These are phyloP conservation scores for Suillus alpinus DNA, from an alignment of 768 basidiomycete species.

Conservation along the genomic window DNA sequence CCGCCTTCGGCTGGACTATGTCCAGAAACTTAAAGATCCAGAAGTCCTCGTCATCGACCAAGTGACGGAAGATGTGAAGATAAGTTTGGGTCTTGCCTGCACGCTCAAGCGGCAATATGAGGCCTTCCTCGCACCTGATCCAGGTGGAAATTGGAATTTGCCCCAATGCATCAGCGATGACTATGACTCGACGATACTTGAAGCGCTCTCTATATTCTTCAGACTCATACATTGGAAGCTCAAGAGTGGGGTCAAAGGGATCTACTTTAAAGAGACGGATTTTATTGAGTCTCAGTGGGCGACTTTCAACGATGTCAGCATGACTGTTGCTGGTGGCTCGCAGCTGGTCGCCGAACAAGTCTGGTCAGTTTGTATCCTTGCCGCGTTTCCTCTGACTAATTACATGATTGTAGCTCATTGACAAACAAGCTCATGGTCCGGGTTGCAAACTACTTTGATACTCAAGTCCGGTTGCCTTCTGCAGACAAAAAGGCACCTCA, in stretches of 20 bases:
- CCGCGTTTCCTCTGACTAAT: neutral
- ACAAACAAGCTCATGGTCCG: slow-evolving; percentile 92
- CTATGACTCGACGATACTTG: slow-evolving; percentile 86
- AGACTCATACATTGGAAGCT: slow-evolving; percentile 93
- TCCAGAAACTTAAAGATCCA: slow-evolving; percentile 83
- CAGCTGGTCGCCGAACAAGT: slow-evolving; percentile 92
- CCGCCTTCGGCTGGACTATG: slow-evolving; percentile 85
- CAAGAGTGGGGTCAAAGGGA: slow-evolving; percentile 86
- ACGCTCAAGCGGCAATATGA: slow-evolving; percentile 95
- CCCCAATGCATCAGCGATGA: slow-evolving; percentile 86
- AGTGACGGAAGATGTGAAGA: slow-evolving; percentile 88
- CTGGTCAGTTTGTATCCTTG: slow-evolving; percentile 54
- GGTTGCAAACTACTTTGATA: slow-evolving; percentile 92
- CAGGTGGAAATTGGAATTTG: slow-evolving; percentile 82
- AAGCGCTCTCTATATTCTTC: slow-evolving; percentile 88
- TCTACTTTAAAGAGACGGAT: slow-evolving; percentile 97
- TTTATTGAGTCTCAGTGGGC: slow-evolving; percentile 97
- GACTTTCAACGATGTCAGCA: slow-evolving; percentile 88
- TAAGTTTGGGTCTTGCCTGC: slow-evolving; percentile 88
- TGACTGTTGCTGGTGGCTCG: slow-evolving; percentile 85
- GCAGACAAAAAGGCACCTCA: slow-evolving; percentile 32
- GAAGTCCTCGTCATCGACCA: slow-evolving; percentile 91
- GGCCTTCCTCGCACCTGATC: slow-evolving; percentile 85
- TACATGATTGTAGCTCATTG: slow-evolving; percentile 56
- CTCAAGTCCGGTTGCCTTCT: slow-evolving; percentile 78